Percentiles rank a stretch among this genome's conserved stretches.
phyloP scores from a whole-genome alignment of 495 filamentous ascomycete genomes.

The Trichoderma orchidacearum region DNA sequence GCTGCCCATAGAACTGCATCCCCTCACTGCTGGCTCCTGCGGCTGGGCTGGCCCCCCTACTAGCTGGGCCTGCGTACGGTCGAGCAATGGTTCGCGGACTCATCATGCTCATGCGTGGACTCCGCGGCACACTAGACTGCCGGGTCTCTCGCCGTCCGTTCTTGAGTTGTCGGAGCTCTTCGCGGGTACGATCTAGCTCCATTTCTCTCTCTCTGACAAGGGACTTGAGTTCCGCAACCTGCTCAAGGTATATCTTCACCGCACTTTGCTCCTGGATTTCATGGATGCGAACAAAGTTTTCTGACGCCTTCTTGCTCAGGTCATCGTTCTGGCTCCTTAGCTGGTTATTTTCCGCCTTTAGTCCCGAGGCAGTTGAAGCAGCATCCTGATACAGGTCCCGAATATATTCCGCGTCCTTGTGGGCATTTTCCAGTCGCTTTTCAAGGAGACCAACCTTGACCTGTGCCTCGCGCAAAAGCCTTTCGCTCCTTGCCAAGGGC shows the following conservation, averaged over 20 bases:
- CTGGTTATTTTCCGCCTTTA: conserved; percentile 33
- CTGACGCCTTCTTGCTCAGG: conserved; percentile 34
- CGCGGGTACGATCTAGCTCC: conserved; percentile 30
- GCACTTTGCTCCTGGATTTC: conserved; percentile 33
- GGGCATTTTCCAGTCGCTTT: conserved; percentile 22
- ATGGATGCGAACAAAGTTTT: conserved; percentile 36
- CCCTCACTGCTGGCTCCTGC: conserved; percentile 8
- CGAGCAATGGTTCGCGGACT: conserved; percentile 20
- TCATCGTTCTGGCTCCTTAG: conserved; percentile 31
- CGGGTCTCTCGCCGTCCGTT: conserved; percentile 37
- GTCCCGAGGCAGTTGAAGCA: conserved; percentile 37
- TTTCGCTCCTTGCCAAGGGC: conserved; percentile 17
- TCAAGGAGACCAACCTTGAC: conserved; percentile 13
- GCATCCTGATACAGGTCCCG: conserved; percentile 51
- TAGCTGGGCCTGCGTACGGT: conserved; percentile 18
- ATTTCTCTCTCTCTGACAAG: conserved; percentile 44
- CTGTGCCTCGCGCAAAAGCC: conserved; percentile 22
- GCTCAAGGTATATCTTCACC: conserved; percentile 9
- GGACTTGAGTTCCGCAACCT: conserved; percentile 40
- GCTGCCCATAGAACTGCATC: conserved; percentile 11
- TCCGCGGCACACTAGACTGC: conserved; percentile 33
- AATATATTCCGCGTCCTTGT: conserved; percentile 42
- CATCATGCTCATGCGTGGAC: conserved; percentile 27
- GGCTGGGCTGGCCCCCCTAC: conserved; percentile 31
- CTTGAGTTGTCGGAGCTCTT: conserved; percentile 23